A percentile compares a stretch with the other conserved stretches of the same genome.
Evolutionary conservation across 148 eudicot species (phyloP).

Genomic region (Chenopodium formosanum): DNA sequence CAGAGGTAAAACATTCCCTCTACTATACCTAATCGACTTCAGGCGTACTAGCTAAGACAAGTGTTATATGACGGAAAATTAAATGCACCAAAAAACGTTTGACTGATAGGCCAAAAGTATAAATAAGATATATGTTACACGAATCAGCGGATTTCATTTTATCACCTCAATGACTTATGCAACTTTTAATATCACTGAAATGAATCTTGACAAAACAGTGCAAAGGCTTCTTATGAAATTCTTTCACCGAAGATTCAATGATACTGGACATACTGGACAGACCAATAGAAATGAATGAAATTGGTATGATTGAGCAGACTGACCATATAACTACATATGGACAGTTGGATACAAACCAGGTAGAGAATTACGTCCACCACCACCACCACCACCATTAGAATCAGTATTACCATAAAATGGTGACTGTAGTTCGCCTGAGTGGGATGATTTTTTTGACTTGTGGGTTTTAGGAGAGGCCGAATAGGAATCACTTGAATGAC

Average conservation of each 20-base stretch:
- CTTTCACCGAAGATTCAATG: conserved; percentile 1
- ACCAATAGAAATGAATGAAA: conserved; percentile 18
- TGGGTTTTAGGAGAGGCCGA: conserved; percentile 58
- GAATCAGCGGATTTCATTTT: conserved; percentile 5
- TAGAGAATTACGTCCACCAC: conserved; percentile 44
- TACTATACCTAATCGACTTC: conserved; percentile 8
- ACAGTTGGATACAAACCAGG: conserved; percentile 54
- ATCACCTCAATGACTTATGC: background rate
- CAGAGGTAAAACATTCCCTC: conserved; percentile 14
- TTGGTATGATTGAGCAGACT: background rate
- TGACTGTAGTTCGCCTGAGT: conserved; percentile 72
- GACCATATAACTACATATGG: conserved; percentile 22
- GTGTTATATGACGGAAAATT: background rate
- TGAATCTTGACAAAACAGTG: conserved; percentile 4
- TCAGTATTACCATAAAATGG: conserved; percentile 52
- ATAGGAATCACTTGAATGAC: conserved; percentile 56
- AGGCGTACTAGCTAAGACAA: background rate
- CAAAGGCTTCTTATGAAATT: background rate
- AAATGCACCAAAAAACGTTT: background rate
- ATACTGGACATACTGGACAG: conserved; percentile 10
- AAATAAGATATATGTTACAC: background rate
- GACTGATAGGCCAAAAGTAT: background rate
- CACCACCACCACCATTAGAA: conserved; percentile 51
- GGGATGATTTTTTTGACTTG: conserved; percentile 73
- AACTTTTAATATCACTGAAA: conserved; percentile 7